Percentiles rank a stretch among this genome's conserved stretches.
Evolutionary conservation across 1,139 yeast species (phyloP).

Genomic region (Candida neerlandica): DNA sequence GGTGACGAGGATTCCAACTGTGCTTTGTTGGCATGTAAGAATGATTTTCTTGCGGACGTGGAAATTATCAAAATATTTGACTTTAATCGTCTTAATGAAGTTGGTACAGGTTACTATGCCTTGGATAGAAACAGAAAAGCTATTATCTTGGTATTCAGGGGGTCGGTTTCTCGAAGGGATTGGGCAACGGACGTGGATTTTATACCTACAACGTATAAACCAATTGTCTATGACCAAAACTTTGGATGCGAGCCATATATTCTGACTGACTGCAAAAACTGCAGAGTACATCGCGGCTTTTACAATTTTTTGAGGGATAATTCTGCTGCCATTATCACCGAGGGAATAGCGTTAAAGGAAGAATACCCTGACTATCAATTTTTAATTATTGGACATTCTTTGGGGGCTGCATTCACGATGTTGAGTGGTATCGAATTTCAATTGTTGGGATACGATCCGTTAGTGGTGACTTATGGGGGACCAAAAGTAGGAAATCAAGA

Average conservation of each 20-base stretch:
- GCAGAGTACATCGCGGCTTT: conserved; percentile 66
- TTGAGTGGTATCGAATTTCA: conserved; percentile 62
- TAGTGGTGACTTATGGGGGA: conserved; percentile 59
- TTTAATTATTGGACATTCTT: conserved; percentile 66
- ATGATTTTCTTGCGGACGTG: conserved; percentile 24
- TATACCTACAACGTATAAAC: conserved; percentile 41
- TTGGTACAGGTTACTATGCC: conserved; percentile 57
- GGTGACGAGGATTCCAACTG: conserved; percentile 25
- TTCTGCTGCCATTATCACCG: conserved; percentile 35
- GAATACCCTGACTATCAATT: conserved; percentile 50
- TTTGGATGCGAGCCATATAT: conserved; percentile 13
- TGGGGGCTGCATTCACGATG: conserved; percentile 71
- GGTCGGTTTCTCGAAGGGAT: conserved; percentile 59
- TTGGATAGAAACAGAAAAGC: conserved; percentile 37
- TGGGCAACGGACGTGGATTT: conserved; percentile 57
- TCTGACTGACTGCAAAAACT: conserved; percentile 42
- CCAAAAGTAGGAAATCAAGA: conserved; percentile 62
- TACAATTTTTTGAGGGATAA: conserved; percentile 43
- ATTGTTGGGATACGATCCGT: conserved; percentile 51
- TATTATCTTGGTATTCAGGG: conserved; percentile 53
- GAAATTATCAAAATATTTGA: conserved; percentile 38
- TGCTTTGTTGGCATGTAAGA: conserved; percentile 23
- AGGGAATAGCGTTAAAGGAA: conserved; percentile 31
- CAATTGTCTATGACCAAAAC: conserved; percentile 24
- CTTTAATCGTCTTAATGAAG: conserved; percentile 43